phyloP scores from a whole-genome alignment of 768 basidiomycete genomes.

The Xerocomellus dryophilus region DNA sequence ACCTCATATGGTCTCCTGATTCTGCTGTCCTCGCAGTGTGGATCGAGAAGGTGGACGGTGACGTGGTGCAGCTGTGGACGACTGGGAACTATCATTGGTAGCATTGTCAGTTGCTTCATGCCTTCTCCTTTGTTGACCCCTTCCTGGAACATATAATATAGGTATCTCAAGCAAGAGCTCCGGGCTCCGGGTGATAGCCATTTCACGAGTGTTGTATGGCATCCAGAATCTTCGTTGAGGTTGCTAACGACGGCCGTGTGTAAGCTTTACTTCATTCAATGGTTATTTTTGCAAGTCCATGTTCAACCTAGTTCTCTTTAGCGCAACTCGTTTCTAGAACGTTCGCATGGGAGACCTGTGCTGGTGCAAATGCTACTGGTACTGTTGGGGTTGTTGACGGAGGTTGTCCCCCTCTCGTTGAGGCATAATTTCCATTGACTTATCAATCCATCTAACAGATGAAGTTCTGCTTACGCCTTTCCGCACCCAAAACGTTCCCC shows the following conservation, averaged over 20 bases:
- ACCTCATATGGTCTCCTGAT: conserved; percentile 84
- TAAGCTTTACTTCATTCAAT: conserved; percentile 34
- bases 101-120: neutral
- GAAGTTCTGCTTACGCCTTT: conserved; percentile 85
- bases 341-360: conserved; percentile 78
- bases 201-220: conserved; percentile 81
- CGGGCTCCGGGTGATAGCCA: conserved; percentile 46
- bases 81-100: conserved; percentile 94
- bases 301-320: conserved; percentile 23
- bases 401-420: conserved; percentile 44
- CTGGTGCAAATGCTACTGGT: conserved; percentile 77
- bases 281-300: neutral
- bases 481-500: conserved; percentile 91
- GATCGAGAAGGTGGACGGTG: conserved; percentile 65
- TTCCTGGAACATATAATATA: conserved; percentile 25
- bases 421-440: neutral
- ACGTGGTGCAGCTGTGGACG: conserved; percentile 93
- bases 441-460: conserved; percentile 41
- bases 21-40: conserved; percentile 84
- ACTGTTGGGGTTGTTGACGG: conserved; percentile 89
- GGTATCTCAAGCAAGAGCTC: conserved; percentile 94
- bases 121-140: conserved; percentile 4
- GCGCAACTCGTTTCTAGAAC: conserved; percentile 55
- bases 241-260: conserved; percentile 66
- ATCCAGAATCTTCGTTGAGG: conserved; percentile 71